These are phyloP conservation scores for Trebouxia sp. DNA, from an alignment of 139 green algal species.

Conservation along the genomic window DNA sequence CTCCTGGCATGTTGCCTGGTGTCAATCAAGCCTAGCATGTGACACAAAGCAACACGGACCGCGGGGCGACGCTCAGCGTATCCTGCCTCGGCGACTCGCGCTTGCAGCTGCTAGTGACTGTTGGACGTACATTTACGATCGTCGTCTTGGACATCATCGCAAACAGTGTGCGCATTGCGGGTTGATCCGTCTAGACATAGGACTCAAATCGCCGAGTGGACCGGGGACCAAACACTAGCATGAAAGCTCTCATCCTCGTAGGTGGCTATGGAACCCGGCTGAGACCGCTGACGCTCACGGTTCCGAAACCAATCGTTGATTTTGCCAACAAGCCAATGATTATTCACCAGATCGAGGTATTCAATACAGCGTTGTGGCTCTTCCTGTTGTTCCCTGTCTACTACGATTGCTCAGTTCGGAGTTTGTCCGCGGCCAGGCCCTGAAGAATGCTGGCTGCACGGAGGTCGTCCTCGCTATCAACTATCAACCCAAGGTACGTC, in stretches of 20 bases:
- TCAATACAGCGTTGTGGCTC: background rate
- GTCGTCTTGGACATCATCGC: too few relatives aligned
- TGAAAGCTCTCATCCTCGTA: slow-evolving; percentile 91
- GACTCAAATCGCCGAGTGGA: too few relatives aligned
- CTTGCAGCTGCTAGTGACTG: too few relatives aligned
- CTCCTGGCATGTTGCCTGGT: too few relatives aligned
- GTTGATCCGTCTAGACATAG: too few relatives aligned
- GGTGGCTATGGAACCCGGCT: slow-evolving; percentile 89
- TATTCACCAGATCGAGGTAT: slow-evolving; percentile 93
- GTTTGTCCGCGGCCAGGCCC: slow-evolving; percentile 59
- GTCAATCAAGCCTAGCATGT: too few relatives aligned
- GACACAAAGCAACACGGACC: too few relatives aligned
- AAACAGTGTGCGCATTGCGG: too few relatives aligned
- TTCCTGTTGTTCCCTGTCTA: background rate
- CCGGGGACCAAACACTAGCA: too few relatives aligned
- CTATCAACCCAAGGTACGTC: slow-evolving; percentile 86
- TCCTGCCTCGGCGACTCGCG: too few relatives aligned
- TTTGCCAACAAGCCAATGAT: slow-evolving; percentile 99
- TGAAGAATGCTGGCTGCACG: slow-evolving; percentile 86
- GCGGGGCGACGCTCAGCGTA: too few relatives aligned
- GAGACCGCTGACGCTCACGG: slow-evolving; percentile 76
- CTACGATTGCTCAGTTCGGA: background rate
- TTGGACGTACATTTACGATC: too few relatives aligned
- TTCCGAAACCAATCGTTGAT: slow-evolving; percentile 96
- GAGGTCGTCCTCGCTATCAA: slow-evolving; percentile 98